These are phyloP conservation scores for Thelonectria olida DNA, from an alignment of 2,329 filamentous ascomycete genomes.

Conservation along the genomic window DNA sequence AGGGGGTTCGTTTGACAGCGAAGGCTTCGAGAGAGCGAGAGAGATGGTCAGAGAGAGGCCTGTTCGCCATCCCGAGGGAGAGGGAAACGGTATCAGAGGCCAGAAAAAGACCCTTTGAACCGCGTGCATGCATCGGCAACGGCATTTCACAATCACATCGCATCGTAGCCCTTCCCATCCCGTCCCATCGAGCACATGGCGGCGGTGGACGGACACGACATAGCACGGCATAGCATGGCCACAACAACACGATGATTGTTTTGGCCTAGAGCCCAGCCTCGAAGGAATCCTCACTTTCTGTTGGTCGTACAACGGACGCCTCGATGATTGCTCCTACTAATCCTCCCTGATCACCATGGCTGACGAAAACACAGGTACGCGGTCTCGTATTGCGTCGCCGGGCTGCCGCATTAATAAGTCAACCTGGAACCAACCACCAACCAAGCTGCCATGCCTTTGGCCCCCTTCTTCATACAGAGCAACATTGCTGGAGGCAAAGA, in stretches of 20 bases:
- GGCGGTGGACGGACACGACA: conserved; percentile 3
- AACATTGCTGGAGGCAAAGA: conserved; percentile 26
- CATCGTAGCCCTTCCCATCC: conserved; percentile 17
- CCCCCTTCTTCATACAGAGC: conserved; percentile 15
- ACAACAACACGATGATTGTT: not conserved
- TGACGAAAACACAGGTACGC: not conserved
- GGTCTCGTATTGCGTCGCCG: conserved; percentile 12
- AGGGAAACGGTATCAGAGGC: conserved; percentile 33
- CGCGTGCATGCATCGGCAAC: conserved; percentile 28
- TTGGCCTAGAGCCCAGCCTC: not conserved
- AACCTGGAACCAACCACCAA: conserved; percentile 26
- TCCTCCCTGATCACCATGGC: conserved; percentile 13
- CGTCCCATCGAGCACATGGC: not conserved
- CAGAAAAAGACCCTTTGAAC: conserved; percentile 24
- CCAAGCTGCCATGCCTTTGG: conserved; percentile 21
- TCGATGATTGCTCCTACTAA: not conserved
- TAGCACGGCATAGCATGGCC: conserved; percentile 6
- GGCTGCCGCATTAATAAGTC: conserved; percentile 21
- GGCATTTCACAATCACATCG: conserved; percentile 22
- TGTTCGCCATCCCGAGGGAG: conserved; percentile 40
- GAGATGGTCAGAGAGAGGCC: conserved; percentile 36
- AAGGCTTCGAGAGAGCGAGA: conserved; percentile 27
- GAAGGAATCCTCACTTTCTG: not conserved
- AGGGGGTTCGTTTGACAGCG: conserved; percentile 29
- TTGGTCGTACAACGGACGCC: not conserved